phyloP scores from a whole-genome alignment of 176 grass and related monocot species.

The Leersia perrieri region DNA sequence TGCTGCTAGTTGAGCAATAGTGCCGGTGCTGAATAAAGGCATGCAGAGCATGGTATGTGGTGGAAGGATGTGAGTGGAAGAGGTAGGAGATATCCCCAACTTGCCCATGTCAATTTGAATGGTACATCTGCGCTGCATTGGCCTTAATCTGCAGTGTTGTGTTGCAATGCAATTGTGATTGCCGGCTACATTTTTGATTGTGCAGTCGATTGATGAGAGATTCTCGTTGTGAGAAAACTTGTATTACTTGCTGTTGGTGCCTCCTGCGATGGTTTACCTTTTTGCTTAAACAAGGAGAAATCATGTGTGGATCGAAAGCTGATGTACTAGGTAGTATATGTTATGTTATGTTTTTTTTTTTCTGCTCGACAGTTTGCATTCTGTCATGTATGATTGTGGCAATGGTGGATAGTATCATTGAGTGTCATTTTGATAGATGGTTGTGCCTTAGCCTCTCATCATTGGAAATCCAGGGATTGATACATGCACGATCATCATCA shows the following conservation, averaged over 20 bases:
- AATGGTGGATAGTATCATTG: neutral
- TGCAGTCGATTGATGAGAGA: conserved; percentile 6
- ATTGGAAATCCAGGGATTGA: neutral
- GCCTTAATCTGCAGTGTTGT: neutral
- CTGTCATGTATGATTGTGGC: neutral
- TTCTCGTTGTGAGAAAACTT: neutral
- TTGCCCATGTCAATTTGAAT: conserved; percentile 23
- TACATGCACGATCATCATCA: too few relatives aligned
- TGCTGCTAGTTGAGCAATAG: conserved; percentile 35
- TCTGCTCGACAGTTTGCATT: conserved; percentile 27
- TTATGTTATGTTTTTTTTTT: too few relatives aligned
- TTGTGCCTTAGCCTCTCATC: neutral
- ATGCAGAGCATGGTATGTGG: neutral
- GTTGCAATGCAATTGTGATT: conserved; percentile 3
- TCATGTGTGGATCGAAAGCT: too few relatives aligned
- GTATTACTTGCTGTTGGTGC: neutral
- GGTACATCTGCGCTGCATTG: neutral
- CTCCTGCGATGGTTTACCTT: conserved; percentile 28
- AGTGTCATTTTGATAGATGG: neutral
- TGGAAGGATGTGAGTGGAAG: conserved; percentile 4
- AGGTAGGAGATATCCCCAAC: conserved; percentile 30
- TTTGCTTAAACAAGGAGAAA: conserved; percentile 1
- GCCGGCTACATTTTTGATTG: neutral
- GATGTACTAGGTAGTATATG: neutral
- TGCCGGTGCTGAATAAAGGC: neutral